Conservation (phyloP, 2,329 filamentous ascomycete genomes). For the Fusarium beomiforme region DNA sequence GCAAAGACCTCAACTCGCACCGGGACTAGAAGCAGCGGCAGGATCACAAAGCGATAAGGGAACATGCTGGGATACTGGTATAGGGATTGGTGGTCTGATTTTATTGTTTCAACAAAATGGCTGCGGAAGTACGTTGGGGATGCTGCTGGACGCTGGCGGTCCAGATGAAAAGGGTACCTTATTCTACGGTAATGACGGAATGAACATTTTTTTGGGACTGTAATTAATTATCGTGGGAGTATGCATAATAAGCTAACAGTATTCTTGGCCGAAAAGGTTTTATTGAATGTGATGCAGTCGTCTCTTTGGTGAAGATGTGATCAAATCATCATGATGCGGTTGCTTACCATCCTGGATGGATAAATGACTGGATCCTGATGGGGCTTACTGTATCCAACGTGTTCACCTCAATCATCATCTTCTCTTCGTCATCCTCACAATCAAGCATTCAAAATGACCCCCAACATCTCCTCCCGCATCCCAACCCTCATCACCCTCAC, state of each 20-base stretch:
- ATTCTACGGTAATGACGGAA: neutral
- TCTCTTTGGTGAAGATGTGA: neutral
- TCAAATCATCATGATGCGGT: neutral
- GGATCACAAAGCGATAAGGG: neutral
- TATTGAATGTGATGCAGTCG: neutral
- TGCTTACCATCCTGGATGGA: neutral
- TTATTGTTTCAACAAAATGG: neutral
- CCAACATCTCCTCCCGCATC: constrained; percentile 13
- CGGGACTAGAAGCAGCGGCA: constrained; percentile 1
- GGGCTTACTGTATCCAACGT: constrained; percentile 5
- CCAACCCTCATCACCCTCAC: constrained; percentile 25
- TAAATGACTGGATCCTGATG: neutral
- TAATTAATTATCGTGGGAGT: neutral
- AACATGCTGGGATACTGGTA: neutral
- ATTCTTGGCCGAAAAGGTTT: neutral
- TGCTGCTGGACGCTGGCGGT: neutral
- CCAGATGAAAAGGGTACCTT: neutral
- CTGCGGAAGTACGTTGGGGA: neutral
- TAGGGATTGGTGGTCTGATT: neutral
- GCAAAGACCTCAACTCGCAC: neutral
- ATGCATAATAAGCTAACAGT: neutral
- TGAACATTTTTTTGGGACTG: constrained; percentile 10
- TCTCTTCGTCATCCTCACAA: neutral
- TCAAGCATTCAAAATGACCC: neutral
- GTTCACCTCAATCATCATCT: neutral